Evolutionary conservation across 2,329 filamentous ascomycete species (phyloP), one percentile per base, ranked within the genome.

Genomic region (Nothomitra cinnamomea): DNA sequence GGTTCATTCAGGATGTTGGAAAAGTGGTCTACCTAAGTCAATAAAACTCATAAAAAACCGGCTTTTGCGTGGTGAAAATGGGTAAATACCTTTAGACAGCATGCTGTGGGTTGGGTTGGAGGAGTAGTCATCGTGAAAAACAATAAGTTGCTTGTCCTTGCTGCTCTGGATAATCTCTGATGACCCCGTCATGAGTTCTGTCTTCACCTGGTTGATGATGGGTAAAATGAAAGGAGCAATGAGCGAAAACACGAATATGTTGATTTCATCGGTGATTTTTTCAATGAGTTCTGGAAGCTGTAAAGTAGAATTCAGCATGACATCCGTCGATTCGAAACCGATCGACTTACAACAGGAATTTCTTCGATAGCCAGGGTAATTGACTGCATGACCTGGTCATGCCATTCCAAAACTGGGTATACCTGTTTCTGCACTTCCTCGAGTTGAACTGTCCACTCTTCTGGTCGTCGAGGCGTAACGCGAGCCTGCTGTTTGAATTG

Each of bases 51-150:
- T 8, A 10, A 15, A 8, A 8, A 1, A 12, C 12, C 3, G 38
- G 38, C 3, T 35, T 13, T 35, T 35, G 25, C 4, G 15, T n/a
- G 19, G 24, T 28, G 4, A 35, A 10, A 10, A 17, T 6, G 10
- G n/a, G 2, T 15, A 10, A 32, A 24, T 19, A 62, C 95, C 89
- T 71, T 95, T 95, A 56, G 87, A 88, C 52, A 95, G 72, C 89
- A 95, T 95, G 19, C 87, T 94, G 70, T 95, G 89, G 1, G 89
- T 95, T 0, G 89, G 90, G 62, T 95, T 83, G 19, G 79, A 80
- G 57, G 72, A 84, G 52, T 76, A 57, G 62, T 94, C 83, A 59
- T 95, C 82, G 45, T 85, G 69, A 67, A 95, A 95, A 51, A 95
- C 87, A 59, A 94, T 77, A 62, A 85, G 80, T 69, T 95, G 88